Conservation (phyloP, 306 rosid genomes). For the Prunus dulcis region DNA sequence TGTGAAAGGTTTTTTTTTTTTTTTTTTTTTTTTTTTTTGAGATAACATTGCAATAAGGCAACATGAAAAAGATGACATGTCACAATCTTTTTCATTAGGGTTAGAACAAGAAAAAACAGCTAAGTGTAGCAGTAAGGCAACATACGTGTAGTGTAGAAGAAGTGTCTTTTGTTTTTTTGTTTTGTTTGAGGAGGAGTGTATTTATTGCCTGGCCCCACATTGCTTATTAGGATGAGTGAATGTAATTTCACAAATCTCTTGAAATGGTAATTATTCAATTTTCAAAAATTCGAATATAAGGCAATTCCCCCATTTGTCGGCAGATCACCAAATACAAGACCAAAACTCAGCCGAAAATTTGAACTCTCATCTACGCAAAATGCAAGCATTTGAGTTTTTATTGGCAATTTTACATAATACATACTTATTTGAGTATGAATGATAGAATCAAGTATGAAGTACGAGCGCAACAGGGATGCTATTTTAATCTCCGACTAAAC, state of each 20-base stretch:
- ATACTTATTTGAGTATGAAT: too few relatives aligned
- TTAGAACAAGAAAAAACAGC: not conserved
- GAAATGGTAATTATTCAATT: not conserved
- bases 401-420: too few relatives aligned
- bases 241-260: too few relatives aligned
- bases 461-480: too few relatives aligned
- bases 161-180: not conserved
- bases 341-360: not conserved
- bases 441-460: too few relatives aligned
- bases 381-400: not conserved
- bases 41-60: too few relatives aligned
- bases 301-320: not conserved
- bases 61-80: not conserved
- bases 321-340: not conserved
- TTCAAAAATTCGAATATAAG: too few relatives aligned
- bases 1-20: too few relatives aligned
- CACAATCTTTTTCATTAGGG: not conserved
- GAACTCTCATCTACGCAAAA: not conserved
- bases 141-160: not conserved
- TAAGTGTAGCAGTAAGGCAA: not conserved
- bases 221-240: not conserved
- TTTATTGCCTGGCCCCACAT: too few relatives aligned
- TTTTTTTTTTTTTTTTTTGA: too few relatives aligned
- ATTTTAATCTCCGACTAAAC: too few relatives aligned
- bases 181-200: not conserved